Conservation (phyloP, 495 filamentous ascomycete genomes). For the Staphylotrichum longicolle region DNA sequence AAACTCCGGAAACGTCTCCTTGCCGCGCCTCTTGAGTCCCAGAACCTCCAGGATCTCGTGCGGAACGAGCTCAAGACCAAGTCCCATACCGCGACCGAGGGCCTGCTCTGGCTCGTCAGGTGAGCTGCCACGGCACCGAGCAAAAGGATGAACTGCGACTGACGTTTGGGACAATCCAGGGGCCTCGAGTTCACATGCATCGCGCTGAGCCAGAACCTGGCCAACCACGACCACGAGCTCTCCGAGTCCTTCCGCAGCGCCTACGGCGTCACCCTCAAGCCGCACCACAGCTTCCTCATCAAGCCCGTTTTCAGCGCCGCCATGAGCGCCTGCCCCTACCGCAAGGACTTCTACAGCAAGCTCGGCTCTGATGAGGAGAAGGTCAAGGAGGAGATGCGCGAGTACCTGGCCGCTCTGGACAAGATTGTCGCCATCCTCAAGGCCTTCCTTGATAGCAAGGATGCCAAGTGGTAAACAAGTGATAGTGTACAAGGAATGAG, state of each 20-base stretch:
- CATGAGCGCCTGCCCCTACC: constrained; percentile 89
- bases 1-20: constrained; percentile 87
- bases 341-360: constrained; percentile 86
- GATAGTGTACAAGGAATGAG: not conserved
- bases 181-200: constrained; percentile 89
- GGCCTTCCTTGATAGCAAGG: constrained; percentile 63
- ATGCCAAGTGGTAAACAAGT: constrained; percentile 64
- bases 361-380: constrained; percentile 64
- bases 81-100: constrained; percentile 82
- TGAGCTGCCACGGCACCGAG: constrained; percentile 39
- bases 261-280: constrained; percentile 83
- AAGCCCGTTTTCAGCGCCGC: constrained; percentile 89
- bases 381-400: constrained; percentile 58
- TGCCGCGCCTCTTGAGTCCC: constrained; percentile 70
- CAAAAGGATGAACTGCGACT: not conserved
- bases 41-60: constrained; percentile 79
- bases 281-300: constrained; percentile 80
- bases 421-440: constrained; percentile 72
- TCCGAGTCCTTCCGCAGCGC: constrained; percentile 79
- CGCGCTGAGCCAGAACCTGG: constrained; percentile 74
- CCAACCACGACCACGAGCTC: constrained; percentile 67
- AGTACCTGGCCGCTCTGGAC: constrained; percentile 74
- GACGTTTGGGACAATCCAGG: constrained; percentile 43
- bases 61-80: constrained; percentile 81
- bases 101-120: constrained; percentile 88